Conservation (phyloP, 2,329 filamentous ascomycete genomes). For the Calonectria ilicicola region DNA sequence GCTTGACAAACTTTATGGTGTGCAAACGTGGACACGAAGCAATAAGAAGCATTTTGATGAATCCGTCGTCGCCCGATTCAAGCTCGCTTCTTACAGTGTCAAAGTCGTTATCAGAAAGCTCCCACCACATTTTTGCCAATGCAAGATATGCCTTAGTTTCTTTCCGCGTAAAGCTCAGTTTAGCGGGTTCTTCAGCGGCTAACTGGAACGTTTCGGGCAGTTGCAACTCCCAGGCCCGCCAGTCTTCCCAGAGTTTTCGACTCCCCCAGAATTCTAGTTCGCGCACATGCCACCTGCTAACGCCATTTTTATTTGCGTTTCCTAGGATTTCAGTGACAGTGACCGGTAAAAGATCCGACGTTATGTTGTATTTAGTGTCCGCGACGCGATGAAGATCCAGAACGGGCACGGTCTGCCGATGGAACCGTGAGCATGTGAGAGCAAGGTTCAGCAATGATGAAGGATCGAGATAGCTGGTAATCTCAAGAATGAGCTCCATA, state of each 20-base stretch:
- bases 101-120: background rate
- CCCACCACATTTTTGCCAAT: background rate
- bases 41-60: slow-evolving; percentile 31
- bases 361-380: background rate
- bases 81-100: background rate
- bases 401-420: background rate
- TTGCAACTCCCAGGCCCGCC: slow-evolving; percentile 16
- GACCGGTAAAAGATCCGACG: slow-evolving; percentile 13
- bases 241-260: slow-evolving; percentile 23
- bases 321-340: background rate
- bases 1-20: slow-evolving; percentile 24
- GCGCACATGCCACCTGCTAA: slow-evolving; percentile 29
- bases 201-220: background rate
- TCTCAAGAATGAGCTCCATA: slow-evolving; percentile 14
- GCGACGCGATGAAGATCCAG: slow-evolving; percentile 21
- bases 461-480: background rate
- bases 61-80: slow-evolving; percentile 18
- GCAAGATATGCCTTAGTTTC: background rate
- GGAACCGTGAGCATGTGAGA: slow-evolving; percentile 22
- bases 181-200: background rate
- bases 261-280: slow-evolving; percentile 35
- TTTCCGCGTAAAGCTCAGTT: background rate
- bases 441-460: slow-evolving; percentile 11
- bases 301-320: rapidly evolving
- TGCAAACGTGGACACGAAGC: slow-evolving; percentile 26